These are phyloP conservation scores for Cryphonectria parasitica DNA, from an alignment of 2,329 filamentous ascomycete species.

Conservation along the genomic window DNA sequence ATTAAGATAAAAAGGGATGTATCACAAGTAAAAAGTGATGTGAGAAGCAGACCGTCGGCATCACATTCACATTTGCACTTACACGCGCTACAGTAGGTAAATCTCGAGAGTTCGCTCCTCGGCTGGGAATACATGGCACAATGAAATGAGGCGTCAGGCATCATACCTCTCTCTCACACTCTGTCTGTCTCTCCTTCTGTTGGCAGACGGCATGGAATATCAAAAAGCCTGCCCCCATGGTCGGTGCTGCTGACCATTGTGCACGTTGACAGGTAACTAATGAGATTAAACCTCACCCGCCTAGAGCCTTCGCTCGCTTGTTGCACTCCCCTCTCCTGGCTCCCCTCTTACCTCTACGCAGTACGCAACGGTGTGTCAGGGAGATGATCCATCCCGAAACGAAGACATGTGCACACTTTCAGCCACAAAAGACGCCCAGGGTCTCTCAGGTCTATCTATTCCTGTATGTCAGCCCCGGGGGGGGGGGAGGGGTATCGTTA, in stretches of 20 bases:
- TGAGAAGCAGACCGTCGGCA: not conserved
- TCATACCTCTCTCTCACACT: too few relatives aligned
- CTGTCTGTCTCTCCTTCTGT: not conserved
- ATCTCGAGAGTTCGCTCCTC: not conserved
- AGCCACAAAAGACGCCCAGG: conserved; percentile 26
- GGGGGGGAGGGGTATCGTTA: too few relatives aligned
- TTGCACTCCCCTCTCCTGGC: not conserved
- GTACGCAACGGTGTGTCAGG: conserved; percentile 8
- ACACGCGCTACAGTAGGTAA: too few relatives aligned
- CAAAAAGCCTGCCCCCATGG: not conserved
- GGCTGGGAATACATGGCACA: not conserved
- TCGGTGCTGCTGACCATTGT: not conserved
- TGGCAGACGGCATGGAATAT: not conserved
- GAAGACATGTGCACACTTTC: conserved; percentile 3
- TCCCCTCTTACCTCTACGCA: not conserved
- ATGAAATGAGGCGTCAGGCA: not conserved
- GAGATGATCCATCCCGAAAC: conserved; percentile 10
- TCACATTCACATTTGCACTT: not conserved
- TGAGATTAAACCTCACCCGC: conserved; percentile 12
- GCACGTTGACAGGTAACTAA: not conserved
- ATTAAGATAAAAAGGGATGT: not conserved
- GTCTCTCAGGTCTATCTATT: not conserved
- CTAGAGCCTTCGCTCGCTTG: conserved; percentile 1
- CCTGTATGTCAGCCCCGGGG: not conserved
- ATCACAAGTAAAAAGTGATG: not conserved